Evolutionary conservation across 345 rosid species (phyloP), one percentile per base, ranked within the genome.

Genomic region (Dimocarpus longan): DNA sequence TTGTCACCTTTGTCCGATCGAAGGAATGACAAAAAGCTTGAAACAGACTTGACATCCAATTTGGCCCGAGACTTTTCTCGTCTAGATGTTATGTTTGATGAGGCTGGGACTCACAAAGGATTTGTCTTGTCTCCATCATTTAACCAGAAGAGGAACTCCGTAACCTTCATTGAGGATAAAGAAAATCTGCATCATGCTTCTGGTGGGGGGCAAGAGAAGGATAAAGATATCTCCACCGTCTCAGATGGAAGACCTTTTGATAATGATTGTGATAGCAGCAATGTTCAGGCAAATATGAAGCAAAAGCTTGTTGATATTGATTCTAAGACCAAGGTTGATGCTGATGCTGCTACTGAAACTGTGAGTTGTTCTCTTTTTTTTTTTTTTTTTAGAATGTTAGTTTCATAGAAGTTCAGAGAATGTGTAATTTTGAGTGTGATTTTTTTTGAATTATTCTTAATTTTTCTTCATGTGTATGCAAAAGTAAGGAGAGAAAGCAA

Each of bases 1-100:
- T 70, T 96, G 76, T 91, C 99, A 69, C 99, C 99, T 71, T 84
- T 93, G 83, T 91, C 98, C 62, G 99, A 96, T 71, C 84, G 88
- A 83, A 84, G 91, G 80, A 78, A n/a, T 48, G 94, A 90, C 82
- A 96, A 96, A 81, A 96, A 90, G 85, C 91, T 92, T 82, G 98
- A 89, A 85, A 91, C 82, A 48, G 93, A 92, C 75, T 74, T 90
- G 79, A 83, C 95, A 66, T 89, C 92, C 43, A 88, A 84, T 87
- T 88, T 94, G 84, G 83, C 90, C 48, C 86, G 88, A 78, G 95
- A 94, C 56, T 96, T 92, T 83, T 91, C 97, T 40, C 92, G 95
- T 67, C 85, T 96, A 70, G 99, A 96, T 80, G 95, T 94, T 68
- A 84, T 91, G 89, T 83, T 94, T 81, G 88, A 91, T 54, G 95